Evolutionary conservation across 805 yeast species (phyloP).

Genomic region (Suhomyces sp.): DNA sequence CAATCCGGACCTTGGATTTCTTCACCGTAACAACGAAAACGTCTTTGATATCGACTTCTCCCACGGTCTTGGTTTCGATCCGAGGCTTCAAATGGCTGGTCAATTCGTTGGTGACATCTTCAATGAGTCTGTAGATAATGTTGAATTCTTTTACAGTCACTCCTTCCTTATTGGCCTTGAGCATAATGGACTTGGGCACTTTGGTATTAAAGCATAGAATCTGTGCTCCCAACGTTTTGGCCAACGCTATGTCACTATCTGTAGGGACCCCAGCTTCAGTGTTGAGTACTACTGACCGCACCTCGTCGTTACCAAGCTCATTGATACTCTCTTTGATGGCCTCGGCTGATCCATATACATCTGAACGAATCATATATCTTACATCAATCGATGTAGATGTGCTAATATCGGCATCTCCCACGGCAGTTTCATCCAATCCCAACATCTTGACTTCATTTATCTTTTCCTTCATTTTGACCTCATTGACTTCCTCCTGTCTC

Average conservation of each 20-base stretch:
- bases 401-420: slow-evolving; percentile 26
- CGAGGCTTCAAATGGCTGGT: slow-evolving; percentile 61
- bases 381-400: slow-evolving; percentile 18
- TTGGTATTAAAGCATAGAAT: slow-evolving; percentile 77
- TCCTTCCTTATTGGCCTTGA: slow-evolving; percentile 54
- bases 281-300: slow-evolving; percentile 62
- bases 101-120: slow-evolving; percentile 69
- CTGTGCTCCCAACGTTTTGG: slow-evolving; percentile 50
- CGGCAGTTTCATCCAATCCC: slow-evolving; percentile 55
- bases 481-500: slow-evolving; percentile 54
- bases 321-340: slow-evolving; percentile 82
- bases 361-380: slow-evolving; percentile 78
- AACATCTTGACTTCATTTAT: slow-evolving; percentile 56
- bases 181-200: slow-evolving; percentile 59
- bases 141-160: slow-evolving; percentile 64
- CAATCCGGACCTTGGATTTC: slow-evolving; percentile 59
- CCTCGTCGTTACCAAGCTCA: slow-evolving; percentile 85
- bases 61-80: slow-evolving; percentile 60
- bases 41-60: slow-evolving; percentile 67
- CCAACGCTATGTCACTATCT: slow-evolving; percentile 41
- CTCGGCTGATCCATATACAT: slow-evolving; percentile 92
- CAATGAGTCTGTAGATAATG: slow-evolving; percentile 85
- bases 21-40: slow-evolving; percentile 67
- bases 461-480: slow-evolving; percentile 50
- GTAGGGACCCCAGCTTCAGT: slow-evolving; percentile 78